These are phyloP conservation scores for Aspergillus arachidicola DNA, from an alignment of 2,329 filamentous ascomycete species.

Conservation along the genomic window DNA sequence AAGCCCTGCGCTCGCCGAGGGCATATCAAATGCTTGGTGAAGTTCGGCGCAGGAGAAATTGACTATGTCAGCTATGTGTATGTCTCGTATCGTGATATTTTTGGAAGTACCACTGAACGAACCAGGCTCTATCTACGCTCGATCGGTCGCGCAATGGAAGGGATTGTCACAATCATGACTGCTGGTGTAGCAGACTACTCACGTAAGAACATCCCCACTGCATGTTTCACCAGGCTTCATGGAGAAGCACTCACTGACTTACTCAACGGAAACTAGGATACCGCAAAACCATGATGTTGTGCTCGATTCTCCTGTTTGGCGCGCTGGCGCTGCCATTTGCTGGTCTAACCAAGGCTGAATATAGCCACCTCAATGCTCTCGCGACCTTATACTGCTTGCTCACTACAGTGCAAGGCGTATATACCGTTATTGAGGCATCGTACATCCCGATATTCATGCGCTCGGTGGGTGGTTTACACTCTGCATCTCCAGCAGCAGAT, in stretches of 20 bases:
- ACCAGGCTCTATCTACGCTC: slow-evolving; percentile 22
- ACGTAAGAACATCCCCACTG: slow-evolving; percentile 5
- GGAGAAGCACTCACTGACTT: neutral
- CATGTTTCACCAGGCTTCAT: neutral
- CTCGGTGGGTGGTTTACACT: slow-evolving; percentile 16
- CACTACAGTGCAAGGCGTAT: slow-evolving; percentile 20
- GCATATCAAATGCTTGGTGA: slow-evolving; percentile 20
- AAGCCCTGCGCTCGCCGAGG: slow-evolving; percentile 17
- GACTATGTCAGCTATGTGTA: slow-evolving; percentile 25
- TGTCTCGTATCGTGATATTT: neutral
- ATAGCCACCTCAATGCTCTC: slow-evolving; percentile 18
- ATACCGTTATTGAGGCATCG: slow-evolving; percentile 22
- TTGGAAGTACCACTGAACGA: neutral
- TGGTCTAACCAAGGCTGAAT: slow-evolving; percentile 14
- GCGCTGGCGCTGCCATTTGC: slow-evolving; percentile 18
- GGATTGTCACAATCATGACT: slow-evolving; percentile 19
- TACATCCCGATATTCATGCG: slow-evolving; percentile 28
- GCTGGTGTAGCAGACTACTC: slow-evolving; percentile 24
- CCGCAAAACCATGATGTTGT: neutral
- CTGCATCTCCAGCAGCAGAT: neutral
- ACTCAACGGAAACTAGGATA: neutral
- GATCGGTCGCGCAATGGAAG: slow-evolving; percentile 23
- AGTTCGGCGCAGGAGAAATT: slow-evolving; percentile 22
- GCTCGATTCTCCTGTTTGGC: neutral
- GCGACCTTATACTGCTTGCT: slow-evolving; percentile 19